Conservation (phyloP, 1,284 basidiomycete genomes). For the Cryptococcus neoformans region DNA sequence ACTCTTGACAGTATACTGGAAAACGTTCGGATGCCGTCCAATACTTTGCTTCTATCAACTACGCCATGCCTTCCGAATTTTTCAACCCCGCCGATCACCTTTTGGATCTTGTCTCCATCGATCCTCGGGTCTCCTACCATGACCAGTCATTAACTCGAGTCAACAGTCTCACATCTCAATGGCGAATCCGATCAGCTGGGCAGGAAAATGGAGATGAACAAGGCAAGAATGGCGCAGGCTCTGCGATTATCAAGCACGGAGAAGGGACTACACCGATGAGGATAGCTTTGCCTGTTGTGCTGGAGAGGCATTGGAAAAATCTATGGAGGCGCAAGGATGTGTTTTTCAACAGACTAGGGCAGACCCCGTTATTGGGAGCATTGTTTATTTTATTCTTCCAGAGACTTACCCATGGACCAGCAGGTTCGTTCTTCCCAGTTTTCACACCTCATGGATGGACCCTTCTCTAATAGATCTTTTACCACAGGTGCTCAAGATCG, state of each 20-base stretch:
- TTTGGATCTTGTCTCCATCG: constrained; percentile 49
- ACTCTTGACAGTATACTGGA: not conserved
- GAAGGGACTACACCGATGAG: constrained; percentile 40
- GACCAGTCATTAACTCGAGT: constrained; percentile 23
- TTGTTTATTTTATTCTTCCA: constrained; percentile 52
- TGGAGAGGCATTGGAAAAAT: constrained; percentile 48
- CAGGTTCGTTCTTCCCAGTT: constrained; percentile 15
- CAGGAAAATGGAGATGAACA: constrained; percentile 16
- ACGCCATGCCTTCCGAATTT: constrained; percentile 46
- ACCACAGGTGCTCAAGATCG: constrained; percentile 49
- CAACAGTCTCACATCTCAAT: constrained; percentile 15
- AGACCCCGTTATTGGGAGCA: constrained; percentile 44
- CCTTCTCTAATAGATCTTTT: not conserved
- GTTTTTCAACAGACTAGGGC: constrained; percentile 48
- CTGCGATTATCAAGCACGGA: constrained; percentile 8
- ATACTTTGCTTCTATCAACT: constrained; percentile 43
- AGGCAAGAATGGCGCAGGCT: not conserved
- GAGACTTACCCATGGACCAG: constrained; percentile 42
- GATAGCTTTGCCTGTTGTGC: constrained; percentile 46
- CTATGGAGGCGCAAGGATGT: constrained; percentile 46
- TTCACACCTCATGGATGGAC: not conserved
- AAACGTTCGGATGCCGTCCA: constrained; percentile 22
- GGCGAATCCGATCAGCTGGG: constrained; percentile 6
- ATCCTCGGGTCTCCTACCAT: constrained; percentile 29
- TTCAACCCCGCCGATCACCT: constrained; percentile 51